Evolutionary conservation across 352 stramenopile species (phyloP), one percentile per base, ranked within the genome.

Genomic region (Phytopythium chamaehyphon): DNA sequence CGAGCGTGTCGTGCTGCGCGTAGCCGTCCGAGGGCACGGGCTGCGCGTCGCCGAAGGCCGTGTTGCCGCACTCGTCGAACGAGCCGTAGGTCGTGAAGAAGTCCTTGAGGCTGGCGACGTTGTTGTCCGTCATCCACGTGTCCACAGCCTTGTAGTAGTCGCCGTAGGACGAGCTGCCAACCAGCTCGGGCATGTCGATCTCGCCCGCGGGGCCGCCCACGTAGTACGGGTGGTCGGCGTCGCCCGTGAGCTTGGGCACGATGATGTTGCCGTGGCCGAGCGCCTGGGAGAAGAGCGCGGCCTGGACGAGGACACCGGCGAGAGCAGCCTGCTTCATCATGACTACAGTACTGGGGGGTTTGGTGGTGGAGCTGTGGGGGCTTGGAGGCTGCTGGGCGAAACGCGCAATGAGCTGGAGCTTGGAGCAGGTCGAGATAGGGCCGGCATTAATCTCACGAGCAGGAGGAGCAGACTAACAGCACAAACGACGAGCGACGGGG

Each of bases 101-200:
- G 2, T 63, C 53, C 47, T 70, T 70, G 21, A 70, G 16, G 51
- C 45, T 70, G 35, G 40, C 53, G 28, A 70, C 51, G 23, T 52
- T 52, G 46, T 70, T 66, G n/a, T 55, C 44, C 35, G 57, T 66
- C 38, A 70, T 63, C 57, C 57, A 70, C n/a, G 55, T 26, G 37
- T 62, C 54, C 9, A 61, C 62, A 8, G n/a, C 57, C 23, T 56
- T 9, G 53, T 60, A 70, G 53, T 63, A 70, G 16, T 66, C 57
- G 53, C 50, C 54, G 26, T 66, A 70, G 15, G 46, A 33, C 2
- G 49, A 14, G 38, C 48, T 54, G n/a, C 57, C 57, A 2, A 70
- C 39, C 35, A 70, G 44, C 31, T 70, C 57, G 2, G 49, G 23
- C 62, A 66, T 66, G 36, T 66, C 50, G 33, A 70, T 58, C 24